Conservation (phyloP, 2,329 filamentous ascomycete genomes). For the Fusarium algeriense region DNA sequence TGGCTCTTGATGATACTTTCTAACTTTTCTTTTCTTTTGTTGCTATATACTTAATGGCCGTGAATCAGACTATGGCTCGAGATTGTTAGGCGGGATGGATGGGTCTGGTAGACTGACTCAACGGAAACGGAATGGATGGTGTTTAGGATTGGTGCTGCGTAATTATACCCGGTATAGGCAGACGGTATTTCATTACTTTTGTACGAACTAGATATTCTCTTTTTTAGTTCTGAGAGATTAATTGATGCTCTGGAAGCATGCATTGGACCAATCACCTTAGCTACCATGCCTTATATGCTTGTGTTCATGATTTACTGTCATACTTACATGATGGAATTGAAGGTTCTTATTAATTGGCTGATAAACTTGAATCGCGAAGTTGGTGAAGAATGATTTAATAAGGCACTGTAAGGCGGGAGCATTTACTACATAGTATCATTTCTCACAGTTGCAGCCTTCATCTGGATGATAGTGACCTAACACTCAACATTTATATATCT, state of each 20-base stretch:
- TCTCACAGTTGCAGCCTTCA: neutral
- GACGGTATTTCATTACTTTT: constrained; percentile 32
- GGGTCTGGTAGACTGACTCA: constrained; percentile 38
- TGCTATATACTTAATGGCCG: constrained; percentile 10
- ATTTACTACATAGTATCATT: neutral
- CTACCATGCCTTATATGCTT: neutral
- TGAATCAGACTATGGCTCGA: constrained; percentile 19
- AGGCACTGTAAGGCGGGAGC: no score
- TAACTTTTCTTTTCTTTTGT: constrained; percentile 22
- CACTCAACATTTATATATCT: no score
- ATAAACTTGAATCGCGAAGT: no score
- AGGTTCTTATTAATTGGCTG: no score
- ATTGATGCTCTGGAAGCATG: constrained; percentile 24
- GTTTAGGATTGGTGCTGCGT: constrained; percentile 42
- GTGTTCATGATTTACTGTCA: no score
- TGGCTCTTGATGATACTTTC: constrained; percentile 13
- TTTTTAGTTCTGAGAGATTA: neutral
- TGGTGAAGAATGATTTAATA: no score
- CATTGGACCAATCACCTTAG: neutral
- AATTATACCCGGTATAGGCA: constrained; percentile 47
- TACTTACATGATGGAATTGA: no score
- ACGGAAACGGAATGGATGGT: constrained; percentile 42
- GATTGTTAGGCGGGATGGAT: constrained; percentile 25
- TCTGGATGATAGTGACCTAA: neutral
- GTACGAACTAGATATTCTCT: constrained; percentile 20